Evolutionary conservation across 495 filamentous ascomycete genomes (phyloP).

Genomic region (Copromyces sp.): DNA sequence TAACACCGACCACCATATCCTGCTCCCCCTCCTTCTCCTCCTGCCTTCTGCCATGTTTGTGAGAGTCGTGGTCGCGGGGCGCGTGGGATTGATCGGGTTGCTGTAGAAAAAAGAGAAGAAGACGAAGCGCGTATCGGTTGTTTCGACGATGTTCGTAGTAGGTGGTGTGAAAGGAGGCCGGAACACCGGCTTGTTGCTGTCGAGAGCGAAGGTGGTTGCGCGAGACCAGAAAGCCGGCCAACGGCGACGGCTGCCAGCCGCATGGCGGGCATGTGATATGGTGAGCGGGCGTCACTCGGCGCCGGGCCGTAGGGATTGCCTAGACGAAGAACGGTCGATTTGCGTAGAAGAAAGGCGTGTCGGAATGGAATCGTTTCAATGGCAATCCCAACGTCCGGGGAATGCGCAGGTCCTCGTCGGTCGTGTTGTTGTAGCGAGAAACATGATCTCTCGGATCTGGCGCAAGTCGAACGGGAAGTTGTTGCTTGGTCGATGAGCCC

Average conservation of each 20-base stretch:
- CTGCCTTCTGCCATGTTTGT: neutral
- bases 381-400: neutral
- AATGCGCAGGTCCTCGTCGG: neutral
- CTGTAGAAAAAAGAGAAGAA: neutral
- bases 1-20: neutral
- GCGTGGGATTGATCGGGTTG: neutral
- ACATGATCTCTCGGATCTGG: neutral
- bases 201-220: conserved; percentile 4
- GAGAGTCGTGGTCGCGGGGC: neutral
- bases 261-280: conserved; percentile 15
- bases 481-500: neutral
- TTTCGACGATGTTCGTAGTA: neutral
- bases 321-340: neutral
- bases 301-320: neutral
- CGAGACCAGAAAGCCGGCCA: conserved; percentile 17
- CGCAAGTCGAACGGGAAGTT: neutral
- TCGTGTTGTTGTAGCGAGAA: neutral
- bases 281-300: neutral
- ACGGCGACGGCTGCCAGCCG: conserved; percentile 15
- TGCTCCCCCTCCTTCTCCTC: neutral
- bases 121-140: neutral
- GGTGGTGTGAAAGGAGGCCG: neutral
- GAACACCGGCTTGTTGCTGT: neutral
- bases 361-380: neutral
- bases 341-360: neutral